Percentiles rank a stretch among this genome's conserved stretches.
phyloP scores from a whole-genome alignment of 495 filamentous ascomycete genomes.

The Penicillium daleae region DNA sequence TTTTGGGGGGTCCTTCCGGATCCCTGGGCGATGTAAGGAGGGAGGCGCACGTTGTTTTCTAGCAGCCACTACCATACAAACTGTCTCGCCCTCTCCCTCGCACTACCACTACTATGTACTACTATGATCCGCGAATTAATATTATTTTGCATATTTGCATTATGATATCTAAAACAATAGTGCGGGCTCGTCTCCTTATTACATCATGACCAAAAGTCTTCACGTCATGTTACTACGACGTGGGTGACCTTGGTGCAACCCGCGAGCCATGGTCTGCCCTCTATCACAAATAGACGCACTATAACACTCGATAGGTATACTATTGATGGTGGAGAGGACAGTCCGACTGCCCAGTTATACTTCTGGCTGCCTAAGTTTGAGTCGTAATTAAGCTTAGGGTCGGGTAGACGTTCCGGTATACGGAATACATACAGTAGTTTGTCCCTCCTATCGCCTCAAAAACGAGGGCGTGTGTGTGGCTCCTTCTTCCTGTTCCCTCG shows the following conservation, averaged over 20 bases:
- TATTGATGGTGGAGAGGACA: not conserved
- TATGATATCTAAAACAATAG: not conserved
- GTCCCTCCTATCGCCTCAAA: not conserved
- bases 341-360: not conserved
- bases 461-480: not conserved
- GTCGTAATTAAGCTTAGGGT: not conserved
- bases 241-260: constrained; percentile 9
- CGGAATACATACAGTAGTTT: not conserved
- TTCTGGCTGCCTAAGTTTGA: not conserved
- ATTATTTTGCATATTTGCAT: not conserved
- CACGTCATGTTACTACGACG: constrained; percentile 20
- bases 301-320: not conserved
- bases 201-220: constrained; percentile 26
- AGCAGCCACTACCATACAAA: not conserved
- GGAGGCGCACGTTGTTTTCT: constrained; percentile 10
- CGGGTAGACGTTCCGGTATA: not conserved
- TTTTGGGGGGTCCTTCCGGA: not conserved
- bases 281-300: not conserved
- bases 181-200: constrained; percentile 5
- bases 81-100: not conserved
- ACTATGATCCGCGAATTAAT: not conserved
- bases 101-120: not conserved
- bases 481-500: not conserved
- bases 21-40: constrained; percentile 17
- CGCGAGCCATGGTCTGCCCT: constrained; percentile 4